Conservation (phyloP, 2,329 filamentous ascomycete species). For the Blastomyces emzantsi region DNA sequence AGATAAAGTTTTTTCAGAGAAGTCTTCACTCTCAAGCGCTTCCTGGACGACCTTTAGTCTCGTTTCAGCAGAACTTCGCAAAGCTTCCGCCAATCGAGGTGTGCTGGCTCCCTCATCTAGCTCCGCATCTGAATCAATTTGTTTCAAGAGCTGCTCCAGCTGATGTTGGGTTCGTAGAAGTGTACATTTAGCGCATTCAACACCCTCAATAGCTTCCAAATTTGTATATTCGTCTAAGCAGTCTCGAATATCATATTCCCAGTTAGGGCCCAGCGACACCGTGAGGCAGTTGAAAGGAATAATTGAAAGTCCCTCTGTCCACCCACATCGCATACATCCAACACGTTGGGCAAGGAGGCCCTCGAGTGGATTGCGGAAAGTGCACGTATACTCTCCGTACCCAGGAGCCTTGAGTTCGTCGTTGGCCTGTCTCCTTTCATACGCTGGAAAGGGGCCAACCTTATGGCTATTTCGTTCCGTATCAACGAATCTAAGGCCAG, state of each 20-base stretch:
- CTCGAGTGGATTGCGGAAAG: constrained; percentile 67
- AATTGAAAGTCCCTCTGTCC: constrained; percentile 78
- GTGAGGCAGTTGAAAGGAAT: constrained; percentile 93
- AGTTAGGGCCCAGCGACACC: constrained; percentile 61
- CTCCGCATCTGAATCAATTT: constrained; percentile 33
- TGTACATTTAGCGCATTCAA: constrained; percentile 88
- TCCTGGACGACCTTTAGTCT: constrained; percentile 58
- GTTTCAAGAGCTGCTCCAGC: constrained; percentile 41
- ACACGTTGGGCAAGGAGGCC: constrained; percentile 82
- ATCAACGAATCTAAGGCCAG: constrained; percentile 34
- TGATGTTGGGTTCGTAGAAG: constrained; percentile 53
- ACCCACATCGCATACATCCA: constrained; percentile 74
- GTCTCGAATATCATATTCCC: constrained; percentile 62
- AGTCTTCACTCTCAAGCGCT: constrained; percentile 70
- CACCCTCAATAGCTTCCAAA: constrained; percentile 76
- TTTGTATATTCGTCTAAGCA: constrained; percentile 77
- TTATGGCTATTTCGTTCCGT: constrained; percentile 20
- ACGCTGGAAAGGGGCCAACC: background rate
- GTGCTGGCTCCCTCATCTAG: constrained; percentile 18
- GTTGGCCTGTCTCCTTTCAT: constrained; percentile 12
- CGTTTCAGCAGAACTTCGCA: constrained; percentile 36
- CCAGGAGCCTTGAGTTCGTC: constrained; percentile 12
- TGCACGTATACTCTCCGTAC: constrained; percentile 12
- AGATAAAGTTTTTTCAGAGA: constrained; percentile 57
- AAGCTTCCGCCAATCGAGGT: constrained; percentile 26